These are phyloP conservation scores for Picea sitchensis DNA, from an alignment of 75 land plant genomes.

Conservation along the genomic window DNA sequence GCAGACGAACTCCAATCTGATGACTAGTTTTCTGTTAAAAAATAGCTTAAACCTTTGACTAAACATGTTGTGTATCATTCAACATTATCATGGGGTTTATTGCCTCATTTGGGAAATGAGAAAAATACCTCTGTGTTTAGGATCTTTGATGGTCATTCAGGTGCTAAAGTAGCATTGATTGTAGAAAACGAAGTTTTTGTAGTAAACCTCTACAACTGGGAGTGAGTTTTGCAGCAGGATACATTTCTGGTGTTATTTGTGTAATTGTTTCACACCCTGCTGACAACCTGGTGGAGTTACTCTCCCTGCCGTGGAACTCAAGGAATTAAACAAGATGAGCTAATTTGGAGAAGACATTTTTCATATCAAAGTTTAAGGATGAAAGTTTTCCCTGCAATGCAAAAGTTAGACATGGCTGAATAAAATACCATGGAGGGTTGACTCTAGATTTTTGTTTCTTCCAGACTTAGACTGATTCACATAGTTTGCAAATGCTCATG, in stretches of 20 bases:
- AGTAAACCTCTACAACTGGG: conserved; percentile 73
- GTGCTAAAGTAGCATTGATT: conserved; percentile 19
- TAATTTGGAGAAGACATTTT: too few species aligned
- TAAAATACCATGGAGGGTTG: too few species aligned
- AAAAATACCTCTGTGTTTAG: conserved; percentile 69
- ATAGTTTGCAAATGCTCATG: too few species aligned
- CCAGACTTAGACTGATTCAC: too few species aligned
- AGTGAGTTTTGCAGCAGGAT: conserved; percentile 87
- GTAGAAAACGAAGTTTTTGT: conserved; percentile 14
- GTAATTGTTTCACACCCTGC: conserved; percentile 88
- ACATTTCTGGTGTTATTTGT: conserved; percentile 83
- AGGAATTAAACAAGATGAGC: too few species aligned
- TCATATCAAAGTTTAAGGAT: too few species aligned
- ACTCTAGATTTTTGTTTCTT: too few species aligned
- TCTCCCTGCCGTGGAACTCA: not conserved
- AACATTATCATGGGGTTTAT: conserved; percentile 72
- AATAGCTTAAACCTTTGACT: conserved; percentile 24
- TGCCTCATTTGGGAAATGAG: conserved; percentile 60
- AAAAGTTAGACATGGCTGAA: too few species aligned
- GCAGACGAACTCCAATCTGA: conserved; percentile 8
- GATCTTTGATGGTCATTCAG: conserved; percentile 97
- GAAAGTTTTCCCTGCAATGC: too few species aligned
- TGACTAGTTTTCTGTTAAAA: conserved; percentile 3
- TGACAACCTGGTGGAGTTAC: conserved; percentile 57
- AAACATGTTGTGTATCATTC: conserved; percentile 40